These are phyloP conservation scores for Apophysomyces ossiformis DNA, from an alignment of 371 early-diverging fungal species.

Conservation along the genomic window DNA sequence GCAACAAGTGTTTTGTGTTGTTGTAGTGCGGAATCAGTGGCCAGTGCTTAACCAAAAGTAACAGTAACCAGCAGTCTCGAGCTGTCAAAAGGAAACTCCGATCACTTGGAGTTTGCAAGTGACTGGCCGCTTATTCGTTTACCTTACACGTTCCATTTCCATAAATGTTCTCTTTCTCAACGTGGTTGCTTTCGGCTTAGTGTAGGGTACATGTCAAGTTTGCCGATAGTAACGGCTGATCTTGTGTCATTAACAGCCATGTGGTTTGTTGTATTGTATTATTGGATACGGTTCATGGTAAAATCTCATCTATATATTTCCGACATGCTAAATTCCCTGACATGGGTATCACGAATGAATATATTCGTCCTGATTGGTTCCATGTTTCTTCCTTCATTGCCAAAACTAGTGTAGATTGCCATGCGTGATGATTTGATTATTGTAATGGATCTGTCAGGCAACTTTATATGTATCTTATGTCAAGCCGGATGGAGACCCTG, in stretches of 20 bases:
- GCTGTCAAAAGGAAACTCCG: no score
- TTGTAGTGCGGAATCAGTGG: no score
- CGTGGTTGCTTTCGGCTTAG: no score
- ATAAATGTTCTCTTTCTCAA: no score
- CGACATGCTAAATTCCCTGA: not conserved
- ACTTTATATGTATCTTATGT: conserved; percentile 31
- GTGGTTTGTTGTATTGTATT: not conserved
- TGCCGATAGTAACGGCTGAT: no score
- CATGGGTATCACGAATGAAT: not conserved
- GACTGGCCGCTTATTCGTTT: no score
- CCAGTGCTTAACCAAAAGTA: no score
- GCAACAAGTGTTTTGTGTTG: no score
- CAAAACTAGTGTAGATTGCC: not conserved
- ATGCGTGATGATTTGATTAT: not conserved
- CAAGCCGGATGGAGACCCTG: conserved; percentile 54
- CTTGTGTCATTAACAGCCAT: not conserved
- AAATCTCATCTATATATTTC: not conserved
- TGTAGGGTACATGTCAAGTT: no score
- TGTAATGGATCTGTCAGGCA: conserved; percentile 10
- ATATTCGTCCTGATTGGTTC: not conserved
- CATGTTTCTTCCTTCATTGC: not conserved
- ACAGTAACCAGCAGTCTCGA: no score
- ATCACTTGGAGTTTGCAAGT: no score
- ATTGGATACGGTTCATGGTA: not conserved
- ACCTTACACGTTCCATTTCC: no score